Evolutionary conservation across 2,329 filamentous ascomycete species (phyloP), one percentile per base, ranked within the genome.

Genomic region (Zopfia rhizophila): DNA sequence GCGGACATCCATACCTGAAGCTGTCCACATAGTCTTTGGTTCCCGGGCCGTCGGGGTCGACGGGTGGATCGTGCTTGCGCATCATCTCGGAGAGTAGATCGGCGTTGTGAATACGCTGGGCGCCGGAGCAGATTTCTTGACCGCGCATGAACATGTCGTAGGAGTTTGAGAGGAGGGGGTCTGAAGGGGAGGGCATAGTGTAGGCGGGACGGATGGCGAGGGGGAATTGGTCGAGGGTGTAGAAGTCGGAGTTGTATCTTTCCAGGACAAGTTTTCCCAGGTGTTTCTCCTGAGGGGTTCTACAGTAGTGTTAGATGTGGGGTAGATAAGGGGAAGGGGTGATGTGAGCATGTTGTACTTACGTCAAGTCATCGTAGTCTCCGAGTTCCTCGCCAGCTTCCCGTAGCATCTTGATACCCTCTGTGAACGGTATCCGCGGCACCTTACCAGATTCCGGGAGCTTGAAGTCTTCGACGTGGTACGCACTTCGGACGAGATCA

Each of bases 141-240:
- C 84, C 84, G 58, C 84, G 82, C 84, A 87, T 87, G 76, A 87
- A 87, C 75, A 87, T 85, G 69, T 87, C 84, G 70, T 86, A 87
- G 3, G 80, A 83, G 74, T 87, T 86, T 30, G 80, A 75, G 60
- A 77, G 77, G 72, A 79, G 59, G 5, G 74, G 62, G 56, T 74
- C 66, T 25, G 54, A 27, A 27, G 75, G 71, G 23, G 68, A 89
- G 41, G 89, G 85, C 78, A 93, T 90, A 51, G 93, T 91, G 75
- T 97, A 97, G 75, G 96, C 96, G 4, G 93, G 93, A 21, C 94
- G 85, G 14, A 94, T 90, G 25, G 81, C 79, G 72, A 94, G 86
- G 31, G 94, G 94, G 81, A 96, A 99, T 75, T 97, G 94, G 79
- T 97, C 93, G 53, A 99, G 83, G 16, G 95, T 87, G 77, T 96